A percentile compares a stretch with the other conserved stretches of the same genome.
Conservation (phyloP, 2,329 filamentous ascomycete species). For the Sarocladiaceae sp. region DNA sequence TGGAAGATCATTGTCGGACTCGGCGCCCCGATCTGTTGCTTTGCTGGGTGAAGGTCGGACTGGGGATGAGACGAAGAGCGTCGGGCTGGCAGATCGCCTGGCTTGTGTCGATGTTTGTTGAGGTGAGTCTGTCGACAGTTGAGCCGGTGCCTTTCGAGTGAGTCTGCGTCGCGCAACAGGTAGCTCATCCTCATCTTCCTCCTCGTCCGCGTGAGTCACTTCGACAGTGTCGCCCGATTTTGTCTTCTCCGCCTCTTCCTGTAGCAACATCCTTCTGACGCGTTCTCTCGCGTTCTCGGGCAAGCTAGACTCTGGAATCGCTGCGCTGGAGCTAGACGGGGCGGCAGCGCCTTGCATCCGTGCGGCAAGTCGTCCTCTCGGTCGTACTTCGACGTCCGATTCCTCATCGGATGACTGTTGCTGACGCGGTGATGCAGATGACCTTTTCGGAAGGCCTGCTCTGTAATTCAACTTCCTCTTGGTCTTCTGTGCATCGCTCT, state of each 20-base stretch:
- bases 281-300: conserved; percentile 34
- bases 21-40: conserved; percentile 27
- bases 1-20: conserved; percentile 45
- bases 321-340: conserved; percentile 11
- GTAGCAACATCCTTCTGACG: conserved; percentile 38
- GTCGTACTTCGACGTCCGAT: conserved; percentile 36
- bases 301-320: conserved; percentile 13
- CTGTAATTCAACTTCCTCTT: conserved; percentile 11
- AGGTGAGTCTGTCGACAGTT: neutral
- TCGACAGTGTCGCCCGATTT: conserved; percentile 21
- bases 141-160: conserved; percentile 24
- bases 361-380: conserved; percentile 61
- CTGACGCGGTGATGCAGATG: conserved; percentile 12
- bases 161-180: conserved; percentile 37
- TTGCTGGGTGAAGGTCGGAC: conserved; percentile 27
- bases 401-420: conserved; percentile 32
- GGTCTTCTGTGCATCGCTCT: conserved; percentile 18
- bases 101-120: neutral
- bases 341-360: conserved; percentile 47
- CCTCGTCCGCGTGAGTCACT: conserved; percentile 26
- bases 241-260: conserved; percentile 20
- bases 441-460: conserved; percentile 3
- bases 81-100: conserved; percentile 31
- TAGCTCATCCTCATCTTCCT: conserved; percentile 37
- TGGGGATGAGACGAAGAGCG: conserved; percentile 55